These are phyloP conservation scores for Garcia nutans DNA, from an alignment of 345 rosid genomes.

Conservation along the genomic window DNA sequence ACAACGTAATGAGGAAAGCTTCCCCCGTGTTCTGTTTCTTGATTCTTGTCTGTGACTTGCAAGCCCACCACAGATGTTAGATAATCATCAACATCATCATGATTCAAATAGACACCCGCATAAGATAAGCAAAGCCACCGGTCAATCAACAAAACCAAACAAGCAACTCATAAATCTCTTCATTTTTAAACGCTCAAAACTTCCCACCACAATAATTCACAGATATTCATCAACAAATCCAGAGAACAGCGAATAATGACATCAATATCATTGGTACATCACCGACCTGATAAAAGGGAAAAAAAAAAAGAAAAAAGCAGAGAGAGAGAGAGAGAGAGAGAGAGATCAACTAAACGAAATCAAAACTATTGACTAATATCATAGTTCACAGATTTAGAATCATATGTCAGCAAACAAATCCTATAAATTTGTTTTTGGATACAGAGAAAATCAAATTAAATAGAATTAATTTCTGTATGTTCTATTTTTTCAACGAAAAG, in stretches of 20 bases:
- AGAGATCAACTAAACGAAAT: background rate
- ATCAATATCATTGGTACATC: slow-evolving; percentile 24
- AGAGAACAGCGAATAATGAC: slow-evolving; percentile 14
- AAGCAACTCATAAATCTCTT: slow-evolving; percentile 54
- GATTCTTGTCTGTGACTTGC: slow-evolving; percentile 5
- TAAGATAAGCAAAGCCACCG: slow-evolving; percentile 11
- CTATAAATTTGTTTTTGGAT: background rate
- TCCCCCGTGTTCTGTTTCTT: slow-evolving; percentile 45
- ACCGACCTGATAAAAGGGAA: background rate
- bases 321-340: background rate
- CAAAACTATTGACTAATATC: background rate
- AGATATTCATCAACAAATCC: slow-evolving; percentile 25
- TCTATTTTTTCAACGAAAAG: background rate
- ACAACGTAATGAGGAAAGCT: slow-evolving; percentile 53
- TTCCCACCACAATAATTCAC: slow-evolving; percentile 23
- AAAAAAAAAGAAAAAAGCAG: background rate
- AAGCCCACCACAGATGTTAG: slow-evolving; percentile 6
- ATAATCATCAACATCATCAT: slow-evolving; percentile 17
- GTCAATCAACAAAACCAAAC: slow-evolving; percentile 68
- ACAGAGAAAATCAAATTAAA: background rate
- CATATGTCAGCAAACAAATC: background rate
- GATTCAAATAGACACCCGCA: background rate
- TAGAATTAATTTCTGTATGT: background rate
- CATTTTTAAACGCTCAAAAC: slow-evolving; percentile 37
- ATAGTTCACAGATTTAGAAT: background rate